phyloP scores from a whole-genome alignment of 768 basidiomycete species.

The Russula brevipes region DNA sequence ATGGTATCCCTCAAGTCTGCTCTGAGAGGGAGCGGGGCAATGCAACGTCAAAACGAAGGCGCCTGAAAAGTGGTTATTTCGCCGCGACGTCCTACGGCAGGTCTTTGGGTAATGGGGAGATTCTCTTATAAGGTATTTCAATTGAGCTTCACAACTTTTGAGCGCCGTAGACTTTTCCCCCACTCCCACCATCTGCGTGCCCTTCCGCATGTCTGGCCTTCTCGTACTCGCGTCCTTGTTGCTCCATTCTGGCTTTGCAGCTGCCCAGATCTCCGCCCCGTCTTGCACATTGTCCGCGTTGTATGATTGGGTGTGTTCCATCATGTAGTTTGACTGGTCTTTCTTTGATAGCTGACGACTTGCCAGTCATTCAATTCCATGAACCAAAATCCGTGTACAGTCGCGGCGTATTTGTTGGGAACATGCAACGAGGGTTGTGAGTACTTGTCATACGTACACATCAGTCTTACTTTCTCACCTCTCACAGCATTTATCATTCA shows the following conservation, averaged over 20 bases:
- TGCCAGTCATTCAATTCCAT: slow-evolving; percentile 8
- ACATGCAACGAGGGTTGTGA: slow-evolving; percentile 15
- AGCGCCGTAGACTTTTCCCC: no score
- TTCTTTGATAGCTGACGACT: background rate
- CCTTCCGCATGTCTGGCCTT: background rate
- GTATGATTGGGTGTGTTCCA: slow-evolving; percentile 2
- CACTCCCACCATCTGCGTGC: no score
- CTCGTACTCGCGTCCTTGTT: background rate
- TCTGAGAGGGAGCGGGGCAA: no score
- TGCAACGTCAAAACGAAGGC: background rate
- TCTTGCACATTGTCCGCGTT: background rate
- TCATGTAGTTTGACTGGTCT: no score
- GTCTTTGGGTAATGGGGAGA: no score
- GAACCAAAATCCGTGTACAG: slow-evolving; percentile 10
- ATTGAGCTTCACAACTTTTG: no score
- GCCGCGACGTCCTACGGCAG: no score
- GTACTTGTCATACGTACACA: background rate
- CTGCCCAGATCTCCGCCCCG: slow-evolving; percentile 6
- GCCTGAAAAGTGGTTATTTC: no score
- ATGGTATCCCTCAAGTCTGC: no score
- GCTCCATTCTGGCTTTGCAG: background rate
- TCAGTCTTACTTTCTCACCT: background rate
- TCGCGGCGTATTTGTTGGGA: slow-evolving; percentile 7
- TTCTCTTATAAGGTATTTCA: no score
- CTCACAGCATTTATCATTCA: slow-evolving; percentile 5